Conservation (phyloP, 345 rosid genomes). For the Salix udensis region DNA sequence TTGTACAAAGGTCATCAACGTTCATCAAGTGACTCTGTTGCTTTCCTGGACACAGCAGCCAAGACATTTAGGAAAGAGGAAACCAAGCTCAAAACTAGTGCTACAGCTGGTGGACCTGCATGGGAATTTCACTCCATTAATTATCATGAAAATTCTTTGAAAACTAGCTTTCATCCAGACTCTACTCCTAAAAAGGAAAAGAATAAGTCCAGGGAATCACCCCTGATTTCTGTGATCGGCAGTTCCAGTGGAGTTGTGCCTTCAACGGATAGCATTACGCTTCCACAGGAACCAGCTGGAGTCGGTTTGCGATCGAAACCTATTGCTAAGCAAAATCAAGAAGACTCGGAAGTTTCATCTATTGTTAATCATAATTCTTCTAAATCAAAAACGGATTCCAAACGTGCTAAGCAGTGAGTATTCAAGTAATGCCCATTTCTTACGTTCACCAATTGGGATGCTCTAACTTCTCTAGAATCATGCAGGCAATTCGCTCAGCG, state of each 20-base stretch:
- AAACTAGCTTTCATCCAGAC: neutral
- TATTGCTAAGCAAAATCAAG: neutral
- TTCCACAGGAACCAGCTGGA: slow-evolving; percentile 19
- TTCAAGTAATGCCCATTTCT: neutral
- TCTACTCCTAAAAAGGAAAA: neutral
- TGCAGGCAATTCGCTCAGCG: slow-evolving; percentile 61
- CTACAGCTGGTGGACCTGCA: neutral
- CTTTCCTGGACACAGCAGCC: slow-evolving; percentile 32
- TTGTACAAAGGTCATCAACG: slow-evolving; percentile 45
- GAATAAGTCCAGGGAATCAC: neutral
- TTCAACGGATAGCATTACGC: slow-evolving; percentile 4
- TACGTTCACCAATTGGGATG: neutral
- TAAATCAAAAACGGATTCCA: slow-evolving; percentile 62
- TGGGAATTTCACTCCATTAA: neutral
- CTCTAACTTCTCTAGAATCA: neutral
- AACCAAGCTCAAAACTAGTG: neutral
- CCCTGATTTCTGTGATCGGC: neutral
- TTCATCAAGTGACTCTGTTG: slow-evolving; percentile 59
- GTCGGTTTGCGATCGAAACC: neutral
- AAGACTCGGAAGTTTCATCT: slow-evolving; percentile 20
- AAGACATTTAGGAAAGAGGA: neutral
- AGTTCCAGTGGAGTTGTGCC: neutral
- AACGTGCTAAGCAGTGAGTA: slow-evolving; percentile 58
- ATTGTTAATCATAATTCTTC: slow-evolving; percentile 29
- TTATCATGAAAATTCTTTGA: neutral